phyloP scores from a whole-genome alignment of 2,329 filamentous ascomycete genomes.

The Apiospora malaysiana region DNA sequence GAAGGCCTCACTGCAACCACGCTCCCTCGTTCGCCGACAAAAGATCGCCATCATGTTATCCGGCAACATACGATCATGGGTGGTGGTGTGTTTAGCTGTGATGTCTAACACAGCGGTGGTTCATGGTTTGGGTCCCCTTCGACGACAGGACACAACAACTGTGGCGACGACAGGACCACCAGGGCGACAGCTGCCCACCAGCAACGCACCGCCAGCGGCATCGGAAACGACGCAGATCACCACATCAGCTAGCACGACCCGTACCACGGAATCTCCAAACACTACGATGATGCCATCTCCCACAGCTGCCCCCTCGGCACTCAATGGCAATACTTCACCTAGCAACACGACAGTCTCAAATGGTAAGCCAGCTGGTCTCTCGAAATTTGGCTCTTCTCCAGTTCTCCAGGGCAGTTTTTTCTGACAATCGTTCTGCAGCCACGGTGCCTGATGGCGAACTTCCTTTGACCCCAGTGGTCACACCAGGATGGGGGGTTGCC shows the following conservation, averaged over 20 bases:
- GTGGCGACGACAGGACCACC: conserved; percentile 28
- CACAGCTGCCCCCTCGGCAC: conserved; percentile 37
- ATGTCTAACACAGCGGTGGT: conserved; percentile 45
- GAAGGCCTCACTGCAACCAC: background rate
- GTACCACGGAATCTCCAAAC: conserved; percentile 19
- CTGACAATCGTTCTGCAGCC: conserved; percentile 38
- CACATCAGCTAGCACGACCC: conserved; percentile 27
- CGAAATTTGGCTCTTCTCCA: background rate
- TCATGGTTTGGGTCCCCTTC: conserved; percentile 39
- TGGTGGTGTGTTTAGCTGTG: conserved; percentile 47
- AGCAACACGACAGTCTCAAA: conserved; percentile 29
- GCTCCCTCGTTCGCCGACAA: background rate
- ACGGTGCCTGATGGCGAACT: conserved; percentile 60
- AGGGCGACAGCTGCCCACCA: conserved; percentile 23
- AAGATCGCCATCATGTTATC: background rate
- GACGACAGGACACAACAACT: conserved; percentile 42
- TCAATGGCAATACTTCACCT: conserved; percentile 41
- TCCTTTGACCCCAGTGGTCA: conserved; percentile 76
- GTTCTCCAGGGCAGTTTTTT: too few species aligned
- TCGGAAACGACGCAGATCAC: conserved; percentile 26
- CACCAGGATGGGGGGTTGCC: conserved; percentile 79
- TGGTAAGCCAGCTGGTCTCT: conserved; percentile 30
- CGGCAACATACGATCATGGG: conserved; percentile 32
- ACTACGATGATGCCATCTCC: conserved; percentile 12
- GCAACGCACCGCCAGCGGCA: conserved; percentile 26